A percentile compares a stretch with the other conserved stretches of the same genome.
Evolutionary conservation across 768 basidiomycete genomes (phyloP).

Genomic region (Lactarius psammicola): DNA sequence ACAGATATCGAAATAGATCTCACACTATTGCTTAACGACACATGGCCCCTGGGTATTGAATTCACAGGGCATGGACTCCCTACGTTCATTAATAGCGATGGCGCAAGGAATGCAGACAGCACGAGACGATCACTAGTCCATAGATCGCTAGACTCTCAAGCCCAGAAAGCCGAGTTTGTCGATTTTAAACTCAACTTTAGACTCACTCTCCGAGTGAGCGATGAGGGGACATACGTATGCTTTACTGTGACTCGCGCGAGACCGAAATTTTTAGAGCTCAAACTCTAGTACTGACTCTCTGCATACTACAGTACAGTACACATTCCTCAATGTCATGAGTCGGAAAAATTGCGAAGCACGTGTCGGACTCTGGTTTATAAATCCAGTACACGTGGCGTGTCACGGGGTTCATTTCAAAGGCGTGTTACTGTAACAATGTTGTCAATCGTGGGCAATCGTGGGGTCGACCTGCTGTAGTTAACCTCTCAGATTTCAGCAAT

Average conservation of each 20-base stretch:
- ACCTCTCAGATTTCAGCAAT: background rate
- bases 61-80: background rate
- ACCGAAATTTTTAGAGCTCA: background rate
- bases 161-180: background rate
- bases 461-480: background rate
- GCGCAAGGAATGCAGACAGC: background rate
- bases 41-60: background rate
- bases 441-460: too few relatives aligned
- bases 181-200: background rate
- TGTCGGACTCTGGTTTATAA: too few relatives aligned
- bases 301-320: too few relatives aligned
- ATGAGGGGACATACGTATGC: too few relatives aligned
- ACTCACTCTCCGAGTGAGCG: background rate
- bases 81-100: background rate
- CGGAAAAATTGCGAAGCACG: background rate
- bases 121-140: background rate
- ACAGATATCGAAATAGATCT: background rate
- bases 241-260: background rate
- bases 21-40: too few relatives aligned
- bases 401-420: background rate
- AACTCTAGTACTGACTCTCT: too few relatives aligned
- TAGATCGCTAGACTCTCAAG: background rate
- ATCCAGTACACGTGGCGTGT: background rate
- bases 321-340: background rate
- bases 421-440: background rate